Conservation (phyloP, 2,329 filamentous ascomycete species). For the Hymenoscyphus albidus region DNA sequence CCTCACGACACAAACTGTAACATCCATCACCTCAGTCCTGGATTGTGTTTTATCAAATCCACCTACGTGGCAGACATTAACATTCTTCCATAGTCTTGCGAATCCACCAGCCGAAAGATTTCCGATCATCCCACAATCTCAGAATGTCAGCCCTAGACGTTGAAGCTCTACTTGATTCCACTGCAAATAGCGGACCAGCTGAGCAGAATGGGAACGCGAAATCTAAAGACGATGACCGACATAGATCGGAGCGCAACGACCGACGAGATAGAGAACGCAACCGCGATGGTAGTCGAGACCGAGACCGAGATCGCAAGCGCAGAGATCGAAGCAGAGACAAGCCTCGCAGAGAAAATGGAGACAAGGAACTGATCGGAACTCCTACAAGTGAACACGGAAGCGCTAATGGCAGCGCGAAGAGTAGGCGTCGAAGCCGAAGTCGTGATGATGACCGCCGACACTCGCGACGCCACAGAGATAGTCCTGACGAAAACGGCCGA, state of each 20-base stretch:
- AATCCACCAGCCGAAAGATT: neutral
- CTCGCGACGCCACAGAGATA: constrained; percentile 66
- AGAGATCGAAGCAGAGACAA: constrained; percentile 56
- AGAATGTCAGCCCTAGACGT: constrained; percentile 72
- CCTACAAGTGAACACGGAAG: constrained; percentile 72
- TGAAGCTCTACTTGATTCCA: constrained; percentile 85
- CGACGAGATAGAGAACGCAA: constrained; percentile 54
- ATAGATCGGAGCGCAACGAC: constrained; percentile 49
- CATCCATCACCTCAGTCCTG: neutral
- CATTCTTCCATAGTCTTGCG: constrained; percentile 1
- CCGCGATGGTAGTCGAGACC: constrained; percentile 51
- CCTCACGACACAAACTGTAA: neutral
- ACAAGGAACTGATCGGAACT: constrained; percentile 58
- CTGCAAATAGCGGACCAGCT: constrained; percentile 57
- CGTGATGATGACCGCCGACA: constrained; percentile 72
- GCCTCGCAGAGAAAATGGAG: constrained; percentile 44
- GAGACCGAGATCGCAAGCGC: constrained; percentile 52
- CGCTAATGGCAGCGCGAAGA: constrained; percentile 66
- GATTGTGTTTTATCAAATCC: neutral
- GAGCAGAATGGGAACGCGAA: constrained; percentile 39
- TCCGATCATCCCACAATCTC: constrained; percentile 20
- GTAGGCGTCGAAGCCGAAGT: constrained; percentile 75
- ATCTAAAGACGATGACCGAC: constrained; percentile 55
- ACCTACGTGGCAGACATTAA: neutral
- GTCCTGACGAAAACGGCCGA: constrained; percentile 42